Base-by-base conservation (phyloP, 352 stramenopile genomes). In the Phytophthora rubi region DNA sequence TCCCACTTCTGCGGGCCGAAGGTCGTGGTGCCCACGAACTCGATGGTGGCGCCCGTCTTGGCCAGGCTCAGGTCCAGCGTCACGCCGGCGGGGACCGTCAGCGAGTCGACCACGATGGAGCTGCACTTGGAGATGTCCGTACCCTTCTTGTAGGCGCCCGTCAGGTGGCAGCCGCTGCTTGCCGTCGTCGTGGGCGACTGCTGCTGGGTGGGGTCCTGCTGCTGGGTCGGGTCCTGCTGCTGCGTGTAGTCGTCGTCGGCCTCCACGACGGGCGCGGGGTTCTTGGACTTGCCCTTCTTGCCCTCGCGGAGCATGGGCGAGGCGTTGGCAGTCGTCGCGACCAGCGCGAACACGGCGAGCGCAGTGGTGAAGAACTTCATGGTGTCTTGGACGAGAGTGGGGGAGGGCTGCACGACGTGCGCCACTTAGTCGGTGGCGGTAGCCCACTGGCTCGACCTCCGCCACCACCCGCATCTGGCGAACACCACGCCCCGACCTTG, bases 1-100 rank as follows among this genome's bases (percentile, higher is more conserved):
- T 57, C 71, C 71, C 71, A 82, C 26, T 71, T 62, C 21, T 73
- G 67, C 15, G 60, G 71, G 44, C 71, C 75, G 42, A 82, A 82
- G 13, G 62, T 80, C 26, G 68, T 77, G 16, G 71, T 82, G 15
- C 75, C 75, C 12, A 23, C 21, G 69, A 82, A 78, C 10, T 64
- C 72, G 39, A 82, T 79, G 33, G 58, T 75, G 37, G 75, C 70
- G 18, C 75, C 75, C 2, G 6, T 62, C 62, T 77, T 73, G 37
- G 71, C 59, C 6, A 53, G 53, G 30, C 68, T 78, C 37, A 82
- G 57, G 63, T 82, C 75, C 6, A 82, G 62, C 37, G 75, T 82
- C 39, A 72, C 60, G 21, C 75, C 75, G 4, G 70, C 71, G 1
- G 75, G 75, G 16, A 82, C 75, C 3, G 18, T 62, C 4, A 82